Percentiles rank a stretch among this genome's conserved stretches.
phyloP scores from a whole-genome alignment of 2,329 filamentous ascomycete species.

The Penicillium verrucosum region DNA sequence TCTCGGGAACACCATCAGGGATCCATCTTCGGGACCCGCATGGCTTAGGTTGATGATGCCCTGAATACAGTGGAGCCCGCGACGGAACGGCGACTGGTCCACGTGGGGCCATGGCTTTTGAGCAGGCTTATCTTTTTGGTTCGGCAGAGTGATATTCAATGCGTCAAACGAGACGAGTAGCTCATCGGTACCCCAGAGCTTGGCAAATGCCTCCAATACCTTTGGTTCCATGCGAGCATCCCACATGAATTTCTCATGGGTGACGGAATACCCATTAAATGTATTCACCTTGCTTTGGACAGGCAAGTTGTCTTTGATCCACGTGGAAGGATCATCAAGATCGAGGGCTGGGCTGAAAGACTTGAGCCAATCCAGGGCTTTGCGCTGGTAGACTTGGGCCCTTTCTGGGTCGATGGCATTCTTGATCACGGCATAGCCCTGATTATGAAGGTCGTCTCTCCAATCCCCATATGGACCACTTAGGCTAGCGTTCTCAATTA shows the following conservation, averaged over 20 bases:
- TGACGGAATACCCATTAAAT: conserved; percentile 17
- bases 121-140: conserved; percentile 3
- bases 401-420: conserved; percentile 15
- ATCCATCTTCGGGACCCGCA: conserved; percentile 21
- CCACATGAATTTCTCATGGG: conserved; percentile 24
- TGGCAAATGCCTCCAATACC: conserved; percentile 18
- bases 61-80: conserved; percentile 29
- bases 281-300: conserved; percentile 16
- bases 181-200: conserved; percentile 21
- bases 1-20: conserved; percentile 15
- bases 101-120: conserved; percentile 29
- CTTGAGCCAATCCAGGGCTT: conserved; percentile 19
- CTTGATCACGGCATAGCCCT: conserved; percentile 19
- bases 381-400: conserved; percentile 18
- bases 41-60: conserved; percentile 21
- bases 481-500: not conserved
- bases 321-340: conserved; percentile 17
- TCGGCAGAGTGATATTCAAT: conserved; percentile 20
- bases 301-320: conserved; percentile 15
- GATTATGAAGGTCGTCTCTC: conserved; percentile 17
- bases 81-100: conserved; percentile 28
- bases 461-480: conserved; percentile 13
- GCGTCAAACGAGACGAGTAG: conserved; percentile 22
- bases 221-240: conserved; percentile 19
- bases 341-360: conserved; percentile 15